Evolutionary conservation across 176 grass and related monocot genomes (phyloP).

Genomic region (Bolboschoenus planiculmis): DNA sequence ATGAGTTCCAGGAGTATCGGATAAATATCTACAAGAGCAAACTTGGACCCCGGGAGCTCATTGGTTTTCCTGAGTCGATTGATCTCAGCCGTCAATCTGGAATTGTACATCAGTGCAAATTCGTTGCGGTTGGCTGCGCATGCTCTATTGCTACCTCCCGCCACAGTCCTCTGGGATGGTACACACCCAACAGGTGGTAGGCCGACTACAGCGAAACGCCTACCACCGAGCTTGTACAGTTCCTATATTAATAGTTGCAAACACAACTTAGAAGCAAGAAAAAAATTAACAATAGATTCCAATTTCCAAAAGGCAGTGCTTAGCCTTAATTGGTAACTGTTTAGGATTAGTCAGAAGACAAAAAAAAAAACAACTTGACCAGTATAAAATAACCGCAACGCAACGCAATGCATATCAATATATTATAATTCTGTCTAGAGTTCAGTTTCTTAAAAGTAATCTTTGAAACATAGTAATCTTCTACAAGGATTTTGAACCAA

Average conservation of each 20-base stretch:
- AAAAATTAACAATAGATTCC: background rate
- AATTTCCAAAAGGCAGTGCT: background rate
- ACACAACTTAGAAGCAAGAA: background rate
- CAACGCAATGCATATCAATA: too few species aligned
- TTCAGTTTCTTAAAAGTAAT: background rate
- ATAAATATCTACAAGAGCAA: constrained; percentile 46
- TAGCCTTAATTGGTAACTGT: background rate
- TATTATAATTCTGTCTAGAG: background rate
- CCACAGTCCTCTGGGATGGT: constrained; percentile 37
- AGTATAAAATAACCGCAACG: background rate
- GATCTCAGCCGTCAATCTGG: constrained; percentile 20
- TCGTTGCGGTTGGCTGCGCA: constrained; percentile 49
- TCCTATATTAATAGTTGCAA: background rate
- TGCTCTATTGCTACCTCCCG: constrained; percentile 31
- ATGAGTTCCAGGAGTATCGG: constrained; percentile 36
- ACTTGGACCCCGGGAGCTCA: constrained; percentile 17
- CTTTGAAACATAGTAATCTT: too few species aligned
- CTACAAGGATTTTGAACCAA: background rate
- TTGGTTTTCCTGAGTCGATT: constrained; percentile 3
- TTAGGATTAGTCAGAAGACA: too few species aligned
- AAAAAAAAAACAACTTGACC: background rate
- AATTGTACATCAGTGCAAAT: constrained; percentile 41
- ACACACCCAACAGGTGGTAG: constrained; percentile 47
- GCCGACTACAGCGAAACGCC: constrained; percentile 28
- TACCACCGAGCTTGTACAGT: constrained; percentile 29